Conservation (phyloP, 2,329 filamentous ascomycete species). For the Trichoderma sp. region DNA sequence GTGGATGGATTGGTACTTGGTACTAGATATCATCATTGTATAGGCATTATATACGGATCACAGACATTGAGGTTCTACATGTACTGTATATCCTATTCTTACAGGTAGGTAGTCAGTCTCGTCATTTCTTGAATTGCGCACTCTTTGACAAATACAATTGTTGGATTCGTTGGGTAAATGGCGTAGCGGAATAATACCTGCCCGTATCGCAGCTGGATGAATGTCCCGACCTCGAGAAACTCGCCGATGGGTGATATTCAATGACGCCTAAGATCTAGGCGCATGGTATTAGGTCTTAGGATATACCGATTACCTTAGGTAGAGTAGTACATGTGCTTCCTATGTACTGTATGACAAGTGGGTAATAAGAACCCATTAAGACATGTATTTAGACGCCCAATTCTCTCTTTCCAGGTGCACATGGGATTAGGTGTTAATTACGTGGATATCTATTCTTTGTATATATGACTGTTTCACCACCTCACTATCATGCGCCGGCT, state of each 20-base stretch:
- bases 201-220: not conserved
- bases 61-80: too few species aligned
- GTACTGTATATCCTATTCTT: too few species aligned
- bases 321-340: not conserved
- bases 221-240: not conserved
- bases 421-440: constrained; percentile 1
- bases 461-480: constrained; percentile 1
- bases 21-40: too few species aligned
- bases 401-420: not conserved
- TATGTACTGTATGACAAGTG: not conserved
- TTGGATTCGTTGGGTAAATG: not conserved
- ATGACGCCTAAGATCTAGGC: not conserved
- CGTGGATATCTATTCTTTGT: constrained; percentile 14
- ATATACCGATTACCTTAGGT: not conserved
- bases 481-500: not conserved
- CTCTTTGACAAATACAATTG: not conserved
- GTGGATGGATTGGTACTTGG: not conserved
- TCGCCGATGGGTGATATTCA: not conserved
- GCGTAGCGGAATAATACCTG: not conserved
- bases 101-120: too few species aligned
- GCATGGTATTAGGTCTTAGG: not conserved
- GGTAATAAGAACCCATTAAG: not conserved
- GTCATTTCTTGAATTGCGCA: not conserved
- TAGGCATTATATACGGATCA: too few species aligned
- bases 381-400: not conserved